Conservation (phyloP, 176 grass and related monocot species). For the Oryza longistaminata region DNA sequence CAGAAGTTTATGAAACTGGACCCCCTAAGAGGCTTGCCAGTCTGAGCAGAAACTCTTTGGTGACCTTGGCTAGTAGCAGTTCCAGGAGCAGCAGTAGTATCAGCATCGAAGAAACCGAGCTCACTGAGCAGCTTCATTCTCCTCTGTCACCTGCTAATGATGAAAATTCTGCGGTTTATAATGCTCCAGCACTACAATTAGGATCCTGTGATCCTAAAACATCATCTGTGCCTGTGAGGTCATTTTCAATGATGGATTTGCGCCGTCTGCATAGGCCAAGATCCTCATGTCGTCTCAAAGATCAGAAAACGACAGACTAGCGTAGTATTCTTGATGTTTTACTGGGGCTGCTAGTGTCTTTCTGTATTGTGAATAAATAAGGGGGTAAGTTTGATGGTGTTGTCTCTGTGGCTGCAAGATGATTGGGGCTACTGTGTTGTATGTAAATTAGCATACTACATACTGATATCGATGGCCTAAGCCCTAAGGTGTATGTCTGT, state of each 20-base stretch:
- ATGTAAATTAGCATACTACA: constrained; percentile 35
- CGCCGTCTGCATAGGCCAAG: constrained; percentile 26
- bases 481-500: background rate
- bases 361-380: constrained; percentile 14
- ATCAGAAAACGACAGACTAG: constrained; percentile 6
- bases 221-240: constrained; percentile 26
- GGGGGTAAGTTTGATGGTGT: background rate
- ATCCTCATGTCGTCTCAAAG: constrained; percentile 17
- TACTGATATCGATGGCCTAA: constrained; percentile 10
- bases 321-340: background rate
- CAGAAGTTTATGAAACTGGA: constrained; percentile 17
- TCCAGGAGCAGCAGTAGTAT: constrained; percentile 52
- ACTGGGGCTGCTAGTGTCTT: background rate
- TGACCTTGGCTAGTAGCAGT: constrained; percentile 33
- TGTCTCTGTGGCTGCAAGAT: constrained; percentile 13
- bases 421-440: constrained; percentile 19
- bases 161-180: background rate
- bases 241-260: constrained; percentile 47
- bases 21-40: constrained; percentile 39
- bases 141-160: background rate
- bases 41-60: constrained; percentile 37
- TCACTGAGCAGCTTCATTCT: background rate
- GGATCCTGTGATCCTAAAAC: background rate
- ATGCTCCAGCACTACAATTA: background rate
- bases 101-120: constrained; percentile 38